Percentiles rank a stretch among this genome's conserved stretches.
phyloP scores from a whole-genome alignment of 139 green algal species.

The Diplosphaera chodatii region DNA sequence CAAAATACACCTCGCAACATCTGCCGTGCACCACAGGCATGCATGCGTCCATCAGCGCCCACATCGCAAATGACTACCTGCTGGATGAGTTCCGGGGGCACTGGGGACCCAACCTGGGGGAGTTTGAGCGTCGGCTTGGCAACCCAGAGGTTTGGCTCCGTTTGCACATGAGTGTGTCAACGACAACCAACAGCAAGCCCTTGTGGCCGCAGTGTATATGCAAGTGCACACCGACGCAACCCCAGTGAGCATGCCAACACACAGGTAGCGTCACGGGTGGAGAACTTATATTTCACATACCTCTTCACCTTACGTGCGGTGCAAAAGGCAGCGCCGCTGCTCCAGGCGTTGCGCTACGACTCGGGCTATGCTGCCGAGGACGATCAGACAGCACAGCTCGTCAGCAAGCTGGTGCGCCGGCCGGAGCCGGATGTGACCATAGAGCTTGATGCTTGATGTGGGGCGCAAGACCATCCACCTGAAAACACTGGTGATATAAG shows the following conservation, averaged over 20 bases:
- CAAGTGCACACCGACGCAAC: too few species aligned
- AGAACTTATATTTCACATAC: slow-evolving; percentile 96
- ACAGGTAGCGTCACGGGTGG: slow-evolving; percentile 26
- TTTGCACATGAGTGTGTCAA: too few species aligned
- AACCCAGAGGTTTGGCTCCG: slow-evolving; percentile 32
- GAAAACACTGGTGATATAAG: too few species aligned
- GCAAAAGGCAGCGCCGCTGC: slow-evolving; percentile 66
- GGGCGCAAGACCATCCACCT: too few species aligned
- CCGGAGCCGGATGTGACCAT: too few species aligned
- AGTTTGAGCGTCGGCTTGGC: slow-evolving; percentile 68
- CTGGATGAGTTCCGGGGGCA: slow-evolving; percentile 33
- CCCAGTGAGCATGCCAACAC: too few species aligned
- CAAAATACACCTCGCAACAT: too few species aligned
- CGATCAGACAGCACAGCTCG: slow-evolving; percentile 40
- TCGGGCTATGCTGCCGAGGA: slow-evolving; percentile 67
- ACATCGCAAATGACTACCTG: slow-evolving; percentile 76
- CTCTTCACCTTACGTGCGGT: slow-evolving; percentile 85
- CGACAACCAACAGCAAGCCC: too few species aligned
- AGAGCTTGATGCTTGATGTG: too few species aligned
- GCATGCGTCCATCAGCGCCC: slow-evolving; percentile 87
- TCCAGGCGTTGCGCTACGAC: slow-evolving; percentile 49
- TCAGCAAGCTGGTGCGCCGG: slow-evolving; percentile 48
- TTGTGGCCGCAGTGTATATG: too few species aligned
- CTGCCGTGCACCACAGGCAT: slow-evolving; percentile 47
- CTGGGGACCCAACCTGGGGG: slow-evolving; percentile 69